Evolutionary conservation across 139 green algal species (phyloP).

Genomic region (Picochlorum costavermella): DNA sequence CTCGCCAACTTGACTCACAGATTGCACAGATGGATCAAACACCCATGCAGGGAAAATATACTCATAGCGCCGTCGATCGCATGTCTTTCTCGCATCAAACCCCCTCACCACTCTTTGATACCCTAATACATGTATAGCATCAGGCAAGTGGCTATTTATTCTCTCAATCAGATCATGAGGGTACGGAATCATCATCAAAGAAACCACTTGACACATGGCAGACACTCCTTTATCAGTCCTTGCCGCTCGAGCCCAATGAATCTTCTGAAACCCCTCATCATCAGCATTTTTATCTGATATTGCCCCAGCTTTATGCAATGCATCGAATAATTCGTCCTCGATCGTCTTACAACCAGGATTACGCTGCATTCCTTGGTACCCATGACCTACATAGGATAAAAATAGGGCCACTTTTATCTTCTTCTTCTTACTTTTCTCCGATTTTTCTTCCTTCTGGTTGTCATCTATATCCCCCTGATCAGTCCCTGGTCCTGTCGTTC

Average conservation of each 20-base stretch:
- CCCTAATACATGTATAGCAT: constrained; percentile 64
- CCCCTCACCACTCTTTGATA: constrained; percentile 69
- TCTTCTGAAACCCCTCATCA: constrained; percentile 46
- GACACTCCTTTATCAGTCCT: constrained; percentile 97
- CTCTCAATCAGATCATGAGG: constrained; percentile 37
- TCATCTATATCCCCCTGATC: neutral
- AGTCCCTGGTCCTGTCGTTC: neutral
- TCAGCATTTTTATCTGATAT: constrained; percentile 65
- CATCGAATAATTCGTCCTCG: constrained; percentile 69
- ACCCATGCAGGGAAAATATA: constrained; percentile 88
- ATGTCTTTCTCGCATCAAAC: constrained; percentile 82
- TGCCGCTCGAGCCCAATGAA: constrained; percentile 78
- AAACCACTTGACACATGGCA: constrained; percentile 69
- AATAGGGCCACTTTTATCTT: constrained; percentile 76
- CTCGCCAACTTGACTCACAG: neutral
- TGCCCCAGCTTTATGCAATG: constrained; percentile 56
- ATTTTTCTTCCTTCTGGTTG: neutral
- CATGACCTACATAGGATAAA: constrained; percentile 66
- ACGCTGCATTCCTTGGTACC: constrained; percentile 86
- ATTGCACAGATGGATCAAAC: constrained; percentile 52
- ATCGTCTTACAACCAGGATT: constrained; percentile 78
- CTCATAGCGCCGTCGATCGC: constrained; percentile 79
- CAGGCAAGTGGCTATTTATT: constrained; percentile 76
- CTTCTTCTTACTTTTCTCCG: constrained; percentile 22
- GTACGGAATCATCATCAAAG: constrained; percentile 41